A percentile compares a stretch with the other conserved stretches of the same genome.
Conservation (phyloP, 148 eudicot species). For the Vaccinium macrocarpon region DNA sequence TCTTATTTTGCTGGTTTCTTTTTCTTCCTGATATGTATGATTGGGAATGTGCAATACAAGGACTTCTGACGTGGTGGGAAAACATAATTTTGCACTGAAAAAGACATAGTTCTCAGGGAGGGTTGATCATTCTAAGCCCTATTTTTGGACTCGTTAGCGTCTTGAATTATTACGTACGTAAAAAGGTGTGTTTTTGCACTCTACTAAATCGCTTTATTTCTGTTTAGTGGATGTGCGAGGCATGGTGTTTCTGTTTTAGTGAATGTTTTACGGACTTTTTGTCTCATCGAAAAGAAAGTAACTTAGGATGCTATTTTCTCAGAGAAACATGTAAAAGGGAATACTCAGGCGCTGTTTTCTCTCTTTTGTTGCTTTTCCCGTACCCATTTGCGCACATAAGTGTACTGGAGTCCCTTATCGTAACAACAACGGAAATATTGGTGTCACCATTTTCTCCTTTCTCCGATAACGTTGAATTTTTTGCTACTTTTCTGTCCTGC, state of each 20-base stretch:
- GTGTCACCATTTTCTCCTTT: background rate
- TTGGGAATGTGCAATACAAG: background rate
- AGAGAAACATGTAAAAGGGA: background rate
- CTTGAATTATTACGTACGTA: background rate
- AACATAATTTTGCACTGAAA: background rate
- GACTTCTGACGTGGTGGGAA: background rate
- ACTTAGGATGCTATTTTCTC: background rate
- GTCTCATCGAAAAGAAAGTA: background rate
- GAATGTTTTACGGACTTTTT: background rate
- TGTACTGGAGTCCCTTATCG: background rate
- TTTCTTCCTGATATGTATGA: background rate
- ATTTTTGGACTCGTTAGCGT: background rate
- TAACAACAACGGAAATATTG: background rate
- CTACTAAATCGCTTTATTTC: background rate
- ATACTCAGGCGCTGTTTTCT: background rate
- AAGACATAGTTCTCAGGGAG: background rate
- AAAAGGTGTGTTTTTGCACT: background rate
- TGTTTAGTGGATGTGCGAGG: background rate
- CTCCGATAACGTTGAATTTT: background rate
- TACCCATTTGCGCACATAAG: background rate
- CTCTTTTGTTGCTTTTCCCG: background rate
- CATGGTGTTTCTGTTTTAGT: background rate
- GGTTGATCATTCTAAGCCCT: background rate
- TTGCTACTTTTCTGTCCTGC: constrained; percentile 18
- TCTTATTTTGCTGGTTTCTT: background rate